Evolutionary conservation across 495 filamentous ascomycete species (phyloP), one percentile per base, ranked within the genome.

Genomic region (Penicillium silybi): DNA sequence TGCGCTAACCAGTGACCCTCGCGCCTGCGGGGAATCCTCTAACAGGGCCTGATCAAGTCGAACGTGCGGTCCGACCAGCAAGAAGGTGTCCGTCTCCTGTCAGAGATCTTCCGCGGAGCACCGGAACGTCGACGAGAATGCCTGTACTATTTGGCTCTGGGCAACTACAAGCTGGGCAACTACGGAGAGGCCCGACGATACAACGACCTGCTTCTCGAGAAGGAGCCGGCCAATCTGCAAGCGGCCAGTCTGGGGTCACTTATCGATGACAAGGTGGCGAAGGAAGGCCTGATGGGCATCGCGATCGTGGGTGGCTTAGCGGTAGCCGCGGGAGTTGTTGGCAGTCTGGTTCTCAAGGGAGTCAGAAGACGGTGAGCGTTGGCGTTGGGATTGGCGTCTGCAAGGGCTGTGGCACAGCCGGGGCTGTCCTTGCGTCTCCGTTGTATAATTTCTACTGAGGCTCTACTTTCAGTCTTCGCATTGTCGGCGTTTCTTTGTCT

Each of bases 81-180:
- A 80, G 81, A 93, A 73, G 93, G 93, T 53, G 92, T 98, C 46
- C 88, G 87, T 49, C 80, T 97, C 11, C 83, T 98, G 40, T 93
- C 92, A 50, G 95, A 98, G 54, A 97, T 98, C 74, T 97, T 97
- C 79, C 89, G 92, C 52, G 86, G 81, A 38, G 86, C 89, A 16
- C 88, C 87, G 41, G 93, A 97, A 58, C 87, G 93, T 51, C 86
- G 95, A 51, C 85, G 93, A 49, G 93, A 98, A 80, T 98, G 93
- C 66, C 87, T 97, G 25, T 98, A 96, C 76, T 98, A 98, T 70
- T 81, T 98, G 11, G 93, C 89, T 11, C 80, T 98, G 19, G 93
- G 93, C 45, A 95, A 98, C 74, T 98, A 90, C 83, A 95, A 96
- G 74, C 83, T 98, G 8, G 95, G 93, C 35, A 97, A 96, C 76